Base-by-base conservation (phyloP, 2,329 filamentous ascomycete genomes). In the Penicillium sp. region DNA sequence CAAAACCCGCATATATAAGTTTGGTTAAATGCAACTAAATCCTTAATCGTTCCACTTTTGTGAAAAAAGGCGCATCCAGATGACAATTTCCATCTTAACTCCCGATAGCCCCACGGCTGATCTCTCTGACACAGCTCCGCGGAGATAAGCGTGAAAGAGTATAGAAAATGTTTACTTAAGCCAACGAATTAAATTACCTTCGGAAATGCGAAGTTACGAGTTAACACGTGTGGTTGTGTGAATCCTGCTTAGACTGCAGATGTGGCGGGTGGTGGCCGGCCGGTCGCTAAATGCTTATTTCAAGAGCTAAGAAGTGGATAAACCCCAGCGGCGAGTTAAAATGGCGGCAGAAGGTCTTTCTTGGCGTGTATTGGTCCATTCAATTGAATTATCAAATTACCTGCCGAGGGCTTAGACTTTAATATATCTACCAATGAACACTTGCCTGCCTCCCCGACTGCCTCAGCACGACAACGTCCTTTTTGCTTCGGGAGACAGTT, bases 21-120 rank as follows among this genome's bases (percentile, higher is more conserved):
- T 12, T 17, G 10, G 3, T 42, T n/a, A 30, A 7, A 42, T 42
- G 39, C 39, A 42, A 3, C 39, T 42, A 42, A 29, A 12, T 17
- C 3, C 13, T 29, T 42, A 42, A 24, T n/a, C 13, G 39, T 27
- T 36, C 43, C 32, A 34, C 43, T 20, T 27, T 26, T 36, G 43
- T 36, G 30, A 46, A 26, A 46, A 37, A 23, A 21, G 42, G 15
- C 24, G 23, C 21, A 27, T 37, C 15, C n/a, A 29, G 26, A 24
- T 26, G 32, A 40, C 39, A 47, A 37, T 36, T 30, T 47, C 12
- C 10, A 24, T 24, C n/a, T 27, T 37, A 40, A 15, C 39, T n/a
- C 39, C 21, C 39, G 39, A 29, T 24, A 7, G 39, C 23, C 39
- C 39, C 39, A 42, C 39, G 12, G 37, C 15, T 42, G 17, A 42